A percentile compares a stretch with the other conserved stretches of the same genome.
phyloP scores from a whole-genome alignment of 1,139 yeast genomes.

The Geotrichum reessii region DNA sequence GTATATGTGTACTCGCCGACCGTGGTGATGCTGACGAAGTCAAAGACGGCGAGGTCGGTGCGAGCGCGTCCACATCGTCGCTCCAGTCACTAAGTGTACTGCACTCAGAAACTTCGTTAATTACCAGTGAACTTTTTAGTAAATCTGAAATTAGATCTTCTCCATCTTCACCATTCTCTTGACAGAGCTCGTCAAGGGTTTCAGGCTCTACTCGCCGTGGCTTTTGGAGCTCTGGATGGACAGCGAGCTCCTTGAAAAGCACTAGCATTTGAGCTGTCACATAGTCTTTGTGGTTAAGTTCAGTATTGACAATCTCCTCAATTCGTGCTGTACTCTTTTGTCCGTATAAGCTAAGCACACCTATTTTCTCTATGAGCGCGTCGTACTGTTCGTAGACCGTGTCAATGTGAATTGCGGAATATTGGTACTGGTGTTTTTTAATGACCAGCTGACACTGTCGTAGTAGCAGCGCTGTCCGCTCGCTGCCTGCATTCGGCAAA shows the following conservation, averaged over 20 bases:
- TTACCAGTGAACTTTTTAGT: background rate
- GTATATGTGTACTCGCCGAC: background rate
- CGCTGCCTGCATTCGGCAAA: background rate
- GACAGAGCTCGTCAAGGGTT: background rate
- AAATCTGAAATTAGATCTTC: background rate
- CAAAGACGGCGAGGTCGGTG: background rate
- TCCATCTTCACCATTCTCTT: background rate
- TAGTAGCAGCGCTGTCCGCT: background rate
- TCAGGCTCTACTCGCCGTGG: background rate
- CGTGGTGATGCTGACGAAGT: background rate
- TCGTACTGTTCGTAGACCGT: background rate
- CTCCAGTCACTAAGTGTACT: background rate
- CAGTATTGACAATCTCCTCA: background rate
- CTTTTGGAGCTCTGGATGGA: slow-evolving; percentile 4
- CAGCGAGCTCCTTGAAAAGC: slow-evolving; percentile 8
- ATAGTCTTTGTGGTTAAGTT: slow-evolving; percentile 24
- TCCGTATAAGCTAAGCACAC: slow-evolving; percentile 26
- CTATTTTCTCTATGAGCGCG: background rate
- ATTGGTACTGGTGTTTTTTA: background rate
- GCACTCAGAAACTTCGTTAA: slow-evolving; percentile 6
- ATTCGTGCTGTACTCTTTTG: background rate
- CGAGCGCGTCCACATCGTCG: slow-evolving; percentile 7
- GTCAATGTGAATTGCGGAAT: background rate
- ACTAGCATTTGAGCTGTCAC: slow-evolving; percentile 13
- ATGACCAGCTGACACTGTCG: background rate